These are phyloP conservation scores for Serendipita sp. DNA, from an alignment of 768 basidiomycete species.

Conservation along the genomic window DNA sequence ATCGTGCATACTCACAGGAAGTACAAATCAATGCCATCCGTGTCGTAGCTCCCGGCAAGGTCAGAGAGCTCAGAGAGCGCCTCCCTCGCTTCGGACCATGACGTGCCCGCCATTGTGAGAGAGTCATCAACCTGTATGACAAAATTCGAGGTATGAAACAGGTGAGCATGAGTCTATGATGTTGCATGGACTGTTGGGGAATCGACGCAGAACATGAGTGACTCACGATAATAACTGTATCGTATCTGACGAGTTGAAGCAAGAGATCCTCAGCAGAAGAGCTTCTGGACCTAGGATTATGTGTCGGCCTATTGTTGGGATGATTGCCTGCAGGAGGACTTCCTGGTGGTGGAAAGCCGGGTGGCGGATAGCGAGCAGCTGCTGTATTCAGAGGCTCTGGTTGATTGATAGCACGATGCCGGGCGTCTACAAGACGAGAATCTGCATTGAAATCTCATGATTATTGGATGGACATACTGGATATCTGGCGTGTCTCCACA, in stretches of 20 bases:
- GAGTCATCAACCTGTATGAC: constrained; percentile 32
- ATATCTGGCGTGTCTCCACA: too few species aligned
- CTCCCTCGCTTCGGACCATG: constrained; percentile 34
- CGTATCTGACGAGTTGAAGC: constrained; percentile 22
- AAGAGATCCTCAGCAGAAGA: constrained; percentile 10
- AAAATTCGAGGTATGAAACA: not conserved
- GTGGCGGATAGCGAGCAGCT: too few species aligned
- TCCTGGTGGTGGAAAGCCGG: too few species aligned
- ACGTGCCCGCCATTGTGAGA: constrained; percentile 31
- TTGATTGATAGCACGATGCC: too few species aligned
- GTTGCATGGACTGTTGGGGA: not conserved
- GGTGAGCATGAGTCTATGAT: not conserved
- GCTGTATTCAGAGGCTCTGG: too few species aligned
- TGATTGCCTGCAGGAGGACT: not conserved
- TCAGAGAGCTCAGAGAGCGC: constrained; percentile 35
- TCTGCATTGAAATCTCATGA: too few species aligned
- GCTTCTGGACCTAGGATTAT: not conserved
- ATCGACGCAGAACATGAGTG: not conserved
- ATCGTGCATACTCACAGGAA: constrained; percentile 24
- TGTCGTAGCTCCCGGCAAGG: constrained; percentile 33
- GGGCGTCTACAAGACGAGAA: too few species aligned
- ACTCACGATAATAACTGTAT: constrained; percentile 37
- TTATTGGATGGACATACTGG: too few species aligned
- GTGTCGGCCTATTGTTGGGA: not conserved
- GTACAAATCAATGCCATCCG: constrained; percentile 43